Conservation (phyloP, 2,329 filamentous ascomycete species). For the Aphanoascus verrucosus region DNA sequence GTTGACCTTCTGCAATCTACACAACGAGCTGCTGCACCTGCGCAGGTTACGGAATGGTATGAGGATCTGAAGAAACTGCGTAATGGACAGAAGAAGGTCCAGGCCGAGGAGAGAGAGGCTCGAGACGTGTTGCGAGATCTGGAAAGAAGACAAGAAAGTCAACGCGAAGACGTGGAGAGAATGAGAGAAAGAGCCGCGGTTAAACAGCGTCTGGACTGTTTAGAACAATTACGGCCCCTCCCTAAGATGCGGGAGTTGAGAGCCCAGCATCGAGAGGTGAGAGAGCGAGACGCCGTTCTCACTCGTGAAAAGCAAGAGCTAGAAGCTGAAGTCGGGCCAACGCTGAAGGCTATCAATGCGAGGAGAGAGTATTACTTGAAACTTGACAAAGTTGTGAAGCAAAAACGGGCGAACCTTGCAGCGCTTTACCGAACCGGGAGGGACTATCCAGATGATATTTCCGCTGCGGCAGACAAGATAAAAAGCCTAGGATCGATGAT, state of each 20-base stretch:
- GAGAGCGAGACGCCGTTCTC: slow-evolving; percentile 45
- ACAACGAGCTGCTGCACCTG: slow-evolving; percentile 72
- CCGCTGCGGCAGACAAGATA: slow-evolving; percentile 30
- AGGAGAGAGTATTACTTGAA: slow-evolving; percentile 56
- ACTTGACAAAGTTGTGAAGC: slow-evolving; percentile 46
- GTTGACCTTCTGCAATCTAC: slow-evolving; percentile 76
- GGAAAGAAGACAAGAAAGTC: slow-evolving; percentile 60
- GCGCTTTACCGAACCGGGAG: slow-evolving; percentile 42
- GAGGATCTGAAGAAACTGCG: slow-evolving; percentile 60
- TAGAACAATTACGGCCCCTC: slow-evolving; percentile 56
- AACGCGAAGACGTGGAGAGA: slow-evolving; percentile 73
- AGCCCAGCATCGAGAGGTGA: slow-evolving; percentile 42
- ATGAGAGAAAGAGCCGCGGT: slow-evolving; percentile 64
- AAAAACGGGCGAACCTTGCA: slow-evolving; percentile 46
- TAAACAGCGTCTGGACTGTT: slow-evolving; percentile 50
- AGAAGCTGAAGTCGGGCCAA: slow-evolving; percentile 53
- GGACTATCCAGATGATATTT: slow-evolving; percentile 33
- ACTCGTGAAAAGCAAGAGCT: slow-evolving; percentile 49
- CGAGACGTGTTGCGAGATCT: slow-evolving; percentile 54
- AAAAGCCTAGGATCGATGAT: slow-evolving; percentile 32
- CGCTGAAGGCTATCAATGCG: slow-evolving; percentile 54
- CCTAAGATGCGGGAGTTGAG: slow-evolving; percentile 53
- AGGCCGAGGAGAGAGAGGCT: slow-evolving; percentile 48
- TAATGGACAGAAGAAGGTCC: slow-evolving; percentile 54
- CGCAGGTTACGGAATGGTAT: slow-evolving; percentile 71